Percentiles rank a stretch among this genome's conserved stretches.
phyloP scores from a whole-genome alignment of 768 basidiomycete species.

The Lactarius deliciosus region DNA sequence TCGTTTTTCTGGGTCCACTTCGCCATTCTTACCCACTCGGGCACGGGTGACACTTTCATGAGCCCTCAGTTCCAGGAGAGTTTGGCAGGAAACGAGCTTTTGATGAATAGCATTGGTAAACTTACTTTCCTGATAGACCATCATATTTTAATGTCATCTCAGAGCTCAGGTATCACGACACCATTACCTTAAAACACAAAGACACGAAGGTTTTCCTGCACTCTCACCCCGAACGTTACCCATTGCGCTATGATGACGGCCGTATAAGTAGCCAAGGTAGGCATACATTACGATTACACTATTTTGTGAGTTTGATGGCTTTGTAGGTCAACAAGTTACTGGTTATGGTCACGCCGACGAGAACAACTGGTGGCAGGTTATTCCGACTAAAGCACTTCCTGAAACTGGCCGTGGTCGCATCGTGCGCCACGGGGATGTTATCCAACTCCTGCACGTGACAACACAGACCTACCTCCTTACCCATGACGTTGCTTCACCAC shows the following conservation, averaged over 20 bases:
- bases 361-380: constrained; percentile 94
- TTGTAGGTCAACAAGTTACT: constrained; percentile 88
- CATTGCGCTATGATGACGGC: constrained; percentile 92
- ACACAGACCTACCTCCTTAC: constrained; percentile 84
- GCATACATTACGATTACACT: background rate
- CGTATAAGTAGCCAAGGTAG: constrained; percentile 90
- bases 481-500: constrained; percentile 95
- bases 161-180: constrained; percentile 96
- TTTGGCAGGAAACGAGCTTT: constrained; percentile 84
- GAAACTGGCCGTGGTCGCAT: constrained; percentile 91
- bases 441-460: constrained; percentile 86
- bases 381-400: constrained; percentile 93
- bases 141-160: constrained; percentile 20
- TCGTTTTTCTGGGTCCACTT: constrained; percentile 98
- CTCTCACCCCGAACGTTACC: constrained; percentile 89
- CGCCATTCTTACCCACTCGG: constrained; percentile 79
- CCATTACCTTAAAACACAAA: constrained; percentile 83
- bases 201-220: constrained; percentile 93
- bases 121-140: constrained; percentile 11
- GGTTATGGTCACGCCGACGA: constrained; percentile 92
- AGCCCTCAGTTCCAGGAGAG: constrained; percentile 98
- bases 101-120: constrained; percentile 88
- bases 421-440: constrained; percentile 84
- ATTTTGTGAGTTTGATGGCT: constrained; percentile 7
- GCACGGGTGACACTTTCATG: constrained; percentile 96